Base-by-base conservation (phyloP, 805 yeast species). In the Candida rishiriensis region DNA sequence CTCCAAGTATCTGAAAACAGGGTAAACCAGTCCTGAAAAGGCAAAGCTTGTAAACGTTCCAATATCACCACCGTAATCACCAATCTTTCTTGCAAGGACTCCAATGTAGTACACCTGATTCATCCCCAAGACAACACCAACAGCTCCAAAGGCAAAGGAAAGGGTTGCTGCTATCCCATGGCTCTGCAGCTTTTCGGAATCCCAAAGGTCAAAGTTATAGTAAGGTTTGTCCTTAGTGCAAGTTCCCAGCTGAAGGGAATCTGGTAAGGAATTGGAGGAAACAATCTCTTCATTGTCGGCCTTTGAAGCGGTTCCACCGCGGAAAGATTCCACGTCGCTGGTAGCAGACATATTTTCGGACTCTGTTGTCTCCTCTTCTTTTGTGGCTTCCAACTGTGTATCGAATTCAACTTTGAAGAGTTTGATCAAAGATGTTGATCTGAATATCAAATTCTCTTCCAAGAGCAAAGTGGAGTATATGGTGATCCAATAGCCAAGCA, bases 401-500 rank as follows among this genome's bases (percentile, higher is more conserved):
- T 46, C 52, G 47, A 75, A 70, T 46, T 73, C 82, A 49, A 63
- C 60, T 11, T 67, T 65, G 60, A 61, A 75, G n/a, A 73, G 44
- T 39, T 65, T 63, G 12, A 54, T 47, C 14, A 78, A 59, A 52
- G 37, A 46, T 1, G 79, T 72, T 26, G 68, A 64, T 58, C 96
- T 73, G 68, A 88, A 88, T 14, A 87, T 71, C 3, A 73, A 44
- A 56, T 86, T 86, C 60, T 88, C 96, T 51, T 85, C 87, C 3
- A 86, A 47, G 30, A 87, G 64, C 37, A 88, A 60, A n/a, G 78
- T 75, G 54, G 83, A 78, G 61, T 88, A 88, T 67, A 88, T 85
- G 46, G 90, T 78, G 44, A 86, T 78, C 96, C 96, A 88, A 65
- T 88, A 88, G 2, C 95, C 95, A 46, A 88, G 76, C 96, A 88